Conservation (phyloP, 1,139 yeast genomes). For the Saccharomycopsis hybrid region DNA sequence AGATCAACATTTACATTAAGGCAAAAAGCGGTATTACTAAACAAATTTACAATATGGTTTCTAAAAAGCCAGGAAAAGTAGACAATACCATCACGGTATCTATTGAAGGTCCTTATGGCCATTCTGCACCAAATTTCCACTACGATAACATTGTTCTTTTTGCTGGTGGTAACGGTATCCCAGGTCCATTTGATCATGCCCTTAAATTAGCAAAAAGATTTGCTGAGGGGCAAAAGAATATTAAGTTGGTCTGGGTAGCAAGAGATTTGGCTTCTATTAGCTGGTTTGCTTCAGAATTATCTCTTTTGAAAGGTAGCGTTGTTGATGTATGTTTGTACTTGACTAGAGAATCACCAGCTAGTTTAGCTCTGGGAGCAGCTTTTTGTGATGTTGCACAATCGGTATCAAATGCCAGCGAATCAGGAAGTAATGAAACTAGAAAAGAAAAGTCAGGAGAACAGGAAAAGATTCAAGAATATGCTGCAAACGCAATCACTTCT, state of each 20-base stretch:
- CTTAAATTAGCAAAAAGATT: constrained; percentile 23
- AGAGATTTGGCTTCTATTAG: constrained; percentile 38
- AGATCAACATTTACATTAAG: constrained; percentile 34
- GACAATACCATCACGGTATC: constrained; percentile 22
- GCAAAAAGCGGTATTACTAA: constrained; percentile 37
- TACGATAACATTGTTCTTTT: constrained; percentile 50
- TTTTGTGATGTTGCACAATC: too few species aligned
- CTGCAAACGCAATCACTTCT: too few species aligned
- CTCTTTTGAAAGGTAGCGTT: constrained; percentile 30
- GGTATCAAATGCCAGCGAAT: too few species aligned
- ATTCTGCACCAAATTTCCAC: constrained; percentile 43
- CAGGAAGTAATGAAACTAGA: too few species aligned
- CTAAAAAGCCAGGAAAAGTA: constrained; percentile 10
- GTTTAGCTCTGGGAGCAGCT: too few species aligned
- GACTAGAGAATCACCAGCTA: constrained; percentile 32
- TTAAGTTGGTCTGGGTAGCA: constrained; percentile 23
- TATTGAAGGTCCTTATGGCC: constrained; percentile 35
- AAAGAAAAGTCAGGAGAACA: too few species aligned
- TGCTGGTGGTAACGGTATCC: constrained; percentile 75
- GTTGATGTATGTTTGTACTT: constrained; percentile 38
- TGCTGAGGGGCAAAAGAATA: constrained; percentile 16
- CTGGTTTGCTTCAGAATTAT: constrained; percentile 49
- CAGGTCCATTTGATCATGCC: constrained; percentile 44
- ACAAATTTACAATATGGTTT: constrained; percentile 25
- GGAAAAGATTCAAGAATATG: too few species aligned